Conservation (phyloP, 305 asterid species). For the Fraxinus platypoda region DNA sequence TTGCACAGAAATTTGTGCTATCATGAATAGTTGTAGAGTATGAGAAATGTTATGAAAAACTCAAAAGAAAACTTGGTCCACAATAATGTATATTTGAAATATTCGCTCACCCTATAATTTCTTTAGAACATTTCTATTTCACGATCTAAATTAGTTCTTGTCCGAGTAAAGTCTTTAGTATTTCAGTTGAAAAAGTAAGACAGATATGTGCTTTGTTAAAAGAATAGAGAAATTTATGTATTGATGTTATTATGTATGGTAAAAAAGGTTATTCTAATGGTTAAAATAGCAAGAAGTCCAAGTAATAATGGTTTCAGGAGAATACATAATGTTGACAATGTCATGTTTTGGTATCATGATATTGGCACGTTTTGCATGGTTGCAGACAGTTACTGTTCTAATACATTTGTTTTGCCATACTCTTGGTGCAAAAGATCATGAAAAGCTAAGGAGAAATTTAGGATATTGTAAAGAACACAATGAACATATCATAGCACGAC, state of each 20-base stretch:
- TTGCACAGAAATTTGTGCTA: not conserved
- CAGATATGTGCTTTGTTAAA: not conserved
- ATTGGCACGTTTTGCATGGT: not conserved
- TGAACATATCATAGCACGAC: not conserved
- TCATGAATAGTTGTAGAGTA: not conserved
- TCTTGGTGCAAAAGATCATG: not conserved
- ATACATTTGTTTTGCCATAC: not conserved
- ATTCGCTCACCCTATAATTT: not conserved
- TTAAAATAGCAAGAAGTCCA: not conserved
- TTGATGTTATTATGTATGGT: not conserved
- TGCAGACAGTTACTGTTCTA: not conserved
- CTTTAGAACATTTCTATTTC: not conserved
- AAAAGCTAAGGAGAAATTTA: not conserved
- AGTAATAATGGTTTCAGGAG: not conserved
- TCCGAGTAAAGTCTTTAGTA: not conserved
- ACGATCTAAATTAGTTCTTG: not conserved
- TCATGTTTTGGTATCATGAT: not conserved
- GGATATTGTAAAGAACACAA: not conserved
- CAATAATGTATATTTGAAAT: constrained; percentile 4
- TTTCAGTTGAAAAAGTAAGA: not conserved
- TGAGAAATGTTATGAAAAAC: not conserved
- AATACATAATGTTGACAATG: not conserved
- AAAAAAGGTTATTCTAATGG: not conserved
- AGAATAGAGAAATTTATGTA: not conserved
- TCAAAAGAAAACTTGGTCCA: not conserved